Evolutionary conservation across 73 alveolate species (phyloP), one percentile per base, ranked within the genome.

Genomic region (Effrenium voratum): DNA sequence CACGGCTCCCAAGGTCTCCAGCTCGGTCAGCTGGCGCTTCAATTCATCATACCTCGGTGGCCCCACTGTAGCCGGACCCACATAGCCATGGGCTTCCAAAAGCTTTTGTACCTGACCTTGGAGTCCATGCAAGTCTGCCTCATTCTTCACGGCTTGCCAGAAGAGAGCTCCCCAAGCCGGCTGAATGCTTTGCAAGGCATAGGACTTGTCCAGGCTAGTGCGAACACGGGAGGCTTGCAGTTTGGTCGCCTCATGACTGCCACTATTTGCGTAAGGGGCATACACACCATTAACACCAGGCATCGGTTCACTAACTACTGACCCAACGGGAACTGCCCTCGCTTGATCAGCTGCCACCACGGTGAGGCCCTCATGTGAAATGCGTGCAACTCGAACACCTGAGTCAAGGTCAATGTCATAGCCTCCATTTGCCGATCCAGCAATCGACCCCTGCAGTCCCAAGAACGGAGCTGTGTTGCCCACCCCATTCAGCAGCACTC

Each of bases 91-190:
- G 3, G 59, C 80, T 28, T 2, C 36, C 12, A 68, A 24, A 46
- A n/a, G 2, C 46, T 32, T 32, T 2, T 2, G 19, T 10, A 60
- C 34, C 30, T 16, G 24, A 5, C 22, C 80, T 2, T 68, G 47
- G 47, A 68, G 22, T 6, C 80, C 80, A n/a, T 28, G 36, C 13
- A 68, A 3, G 24, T 68, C 80, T 3, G 46, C 80, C 46, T 68
- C 80, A 68, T 68, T 68, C 46, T 68, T 68, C 32, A 68, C 80
- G 12, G 80, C 44, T 32, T 68, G 80, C 80, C 80, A 68, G 46
- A 68, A 68, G 47, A 68, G 22, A 68, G 47, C 5, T 32, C 32
- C 80, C 80, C 80, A 68, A 6, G 46, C 5, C 5, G 80, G 46
- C 46, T 32, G 47, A 2, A 24, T 68, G 46, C 47, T n/a, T 46